Evolutionary conservation across 2,329 filamentous ascomycete genomes (phyloP).

Genomic region (Magnaporthiopsis rhizophila): DNA sequence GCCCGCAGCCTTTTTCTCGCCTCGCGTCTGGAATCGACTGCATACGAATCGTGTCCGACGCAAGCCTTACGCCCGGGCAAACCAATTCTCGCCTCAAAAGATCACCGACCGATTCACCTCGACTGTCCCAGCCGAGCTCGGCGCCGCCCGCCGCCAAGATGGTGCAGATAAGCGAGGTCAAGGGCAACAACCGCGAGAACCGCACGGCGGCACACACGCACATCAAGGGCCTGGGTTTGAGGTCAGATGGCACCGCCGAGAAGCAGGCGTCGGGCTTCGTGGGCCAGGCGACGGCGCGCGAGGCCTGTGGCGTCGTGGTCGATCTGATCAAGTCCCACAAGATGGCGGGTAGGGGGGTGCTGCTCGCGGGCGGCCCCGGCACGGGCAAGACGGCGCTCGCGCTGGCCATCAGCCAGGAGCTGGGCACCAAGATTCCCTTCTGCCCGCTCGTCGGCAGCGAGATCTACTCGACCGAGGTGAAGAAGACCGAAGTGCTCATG

Average conservation of each 20-base stretch:
- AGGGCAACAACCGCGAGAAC: constrained; percentile 90
- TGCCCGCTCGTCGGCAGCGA: constrained; percentile 97
- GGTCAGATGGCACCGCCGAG: constrained; percentile 78
- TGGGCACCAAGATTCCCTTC: constrained; percentile 97
- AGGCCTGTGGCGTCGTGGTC: constrained; percentile 95
- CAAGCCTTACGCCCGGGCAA: constrained; percentile 2
- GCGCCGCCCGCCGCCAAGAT: constrained; percentile 40
- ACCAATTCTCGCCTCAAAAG: not conserved
- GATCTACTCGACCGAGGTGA: constrained; percentile 95
- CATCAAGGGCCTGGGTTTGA: constrained; percentile 89
- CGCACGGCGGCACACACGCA: constrained; percentile 95
- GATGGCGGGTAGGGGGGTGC: constrained; percentile 90
- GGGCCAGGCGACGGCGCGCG: constrained; percentile 78
- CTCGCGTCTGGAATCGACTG: not conserved
- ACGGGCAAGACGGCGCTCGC: constrained; percentile 97
- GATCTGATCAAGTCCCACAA: constrained; percentile 94
- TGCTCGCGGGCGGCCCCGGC: constrained; percentile 88
- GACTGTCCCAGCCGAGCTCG: constrained; percentile 3
- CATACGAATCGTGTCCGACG: not conserved
- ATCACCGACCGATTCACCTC: not conserved
- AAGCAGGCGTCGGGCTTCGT: constrained; percentile 76
- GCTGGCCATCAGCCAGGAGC: constrained; percentile 89
- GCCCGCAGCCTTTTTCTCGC: not conserved
- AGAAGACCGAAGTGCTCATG: constrained; percentile 99
- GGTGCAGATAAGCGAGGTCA: constrained; percentile 91